A percentile compares a stretch with the other conserved stretches of the same genome.
Conservation (phyloP, 768 basidiomycete genomes). For the Tricholoma terreum region DNA sequence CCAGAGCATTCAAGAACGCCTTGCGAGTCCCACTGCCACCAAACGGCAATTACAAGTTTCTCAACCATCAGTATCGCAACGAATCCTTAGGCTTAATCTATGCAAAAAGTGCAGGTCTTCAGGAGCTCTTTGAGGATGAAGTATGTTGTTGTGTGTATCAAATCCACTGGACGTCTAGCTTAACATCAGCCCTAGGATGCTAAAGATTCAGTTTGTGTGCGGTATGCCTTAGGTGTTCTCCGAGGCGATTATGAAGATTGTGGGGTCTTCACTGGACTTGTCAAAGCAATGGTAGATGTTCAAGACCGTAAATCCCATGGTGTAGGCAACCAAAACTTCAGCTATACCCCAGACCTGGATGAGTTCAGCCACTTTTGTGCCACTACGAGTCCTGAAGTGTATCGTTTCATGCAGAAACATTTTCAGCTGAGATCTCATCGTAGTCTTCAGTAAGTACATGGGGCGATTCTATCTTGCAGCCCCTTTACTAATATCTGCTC, state of each 20-base stretch:
- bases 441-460: background rate
- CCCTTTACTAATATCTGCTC: no score
- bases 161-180: background rate
- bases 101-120: background rate
- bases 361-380: background rate
- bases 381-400: background rate
- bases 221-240: background rate
- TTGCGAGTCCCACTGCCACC: background rate
- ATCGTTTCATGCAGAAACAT: no score
- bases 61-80: background rate
- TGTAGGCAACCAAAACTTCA: background rate
- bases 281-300: background rate
- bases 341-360: background rate
- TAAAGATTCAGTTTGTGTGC: no score
- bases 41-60: background rate
- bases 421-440: background rate
- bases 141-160: background rate
- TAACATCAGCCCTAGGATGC: no score
- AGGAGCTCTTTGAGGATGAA: background rate
- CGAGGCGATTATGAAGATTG: background rate
- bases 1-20: background rate
- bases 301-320: background rate
- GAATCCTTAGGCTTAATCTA: background rate
- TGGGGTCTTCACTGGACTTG: background rate
- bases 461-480: background rate